A percentile compares a stretch with the other conserved stretches of the same genome.
These are phyloP conservation scores for Phyllostachys edulis DNA, from an alignment of 176 grass and related monocot genomes.

Conservation along the genomic window DNA sequence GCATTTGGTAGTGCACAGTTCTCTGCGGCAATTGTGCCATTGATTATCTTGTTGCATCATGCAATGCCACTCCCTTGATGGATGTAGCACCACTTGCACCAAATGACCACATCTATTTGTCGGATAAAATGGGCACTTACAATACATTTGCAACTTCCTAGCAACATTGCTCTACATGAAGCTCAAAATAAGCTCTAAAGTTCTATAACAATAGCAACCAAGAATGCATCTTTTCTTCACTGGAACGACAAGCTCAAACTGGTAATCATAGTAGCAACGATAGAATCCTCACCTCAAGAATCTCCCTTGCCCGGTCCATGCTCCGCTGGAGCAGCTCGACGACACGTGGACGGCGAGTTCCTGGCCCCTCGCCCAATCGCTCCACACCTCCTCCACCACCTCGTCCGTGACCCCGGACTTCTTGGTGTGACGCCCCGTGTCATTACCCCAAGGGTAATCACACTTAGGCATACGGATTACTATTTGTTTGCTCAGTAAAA, in stretches of 20 bases:
- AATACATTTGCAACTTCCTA: background rate
- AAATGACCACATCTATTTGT: background rate
- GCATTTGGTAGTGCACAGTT: background rate
- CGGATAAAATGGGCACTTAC: background rate
- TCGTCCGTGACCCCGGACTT: conserved; percentile 61
- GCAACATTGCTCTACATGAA: background rate
- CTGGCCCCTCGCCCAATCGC: conserved; percentile 39
- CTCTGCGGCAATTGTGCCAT: background rate
- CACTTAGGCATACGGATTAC: too few species aligned
- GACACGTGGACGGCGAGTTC: conserved; percentile 49
- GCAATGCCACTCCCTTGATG: background rate
- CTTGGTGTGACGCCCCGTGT: too few species aligned
- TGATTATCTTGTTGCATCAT: background rate
- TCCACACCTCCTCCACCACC: conserved; percentile 47
- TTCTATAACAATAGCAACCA: background rate
- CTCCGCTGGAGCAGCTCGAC: conserved; percentile 57
- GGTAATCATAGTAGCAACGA: background rate
- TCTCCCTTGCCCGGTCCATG: conserved; percentile 75
- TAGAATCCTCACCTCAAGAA: conserved; percentile 45
- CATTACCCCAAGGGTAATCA: too few species aligned
- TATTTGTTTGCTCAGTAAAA: too few species aligned
- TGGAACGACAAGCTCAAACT: background rate
- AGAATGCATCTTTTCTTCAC: background rate
- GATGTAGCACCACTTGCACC: background rate
- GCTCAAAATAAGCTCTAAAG: background rate